Evolutionary conservation across 192 early-diverging fungal genomes (phyloP).

Genomic region (Backusella sp.): DNA sequence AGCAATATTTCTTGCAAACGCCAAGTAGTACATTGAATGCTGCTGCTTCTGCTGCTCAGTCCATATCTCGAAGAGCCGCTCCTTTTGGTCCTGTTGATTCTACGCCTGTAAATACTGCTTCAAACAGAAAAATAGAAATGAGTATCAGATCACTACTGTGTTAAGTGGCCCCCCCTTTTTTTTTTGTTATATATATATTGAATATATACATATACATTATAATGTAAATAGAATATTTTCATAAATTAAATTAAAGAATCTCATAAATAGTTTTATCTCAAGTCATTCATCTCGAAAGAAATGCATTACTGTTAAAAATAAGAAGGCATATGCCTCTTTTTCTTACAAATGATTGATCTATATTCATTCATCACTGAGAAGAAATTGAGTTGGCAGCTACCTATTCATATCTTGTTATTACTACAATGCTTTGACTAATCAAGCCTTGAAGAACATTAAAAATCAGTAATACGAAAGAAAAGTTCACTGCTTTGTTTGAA

Average conservation of each 20-base stretch:
- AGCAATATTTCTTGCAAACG: conserved; percentile 36
- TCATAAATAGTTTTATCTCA: neutral
- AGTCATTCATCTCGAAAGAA: neutral
- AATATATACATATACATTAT: neutral
- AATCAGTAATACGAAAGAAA: conserved; percentile 8
- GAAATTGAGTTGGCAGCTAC: too few relatives aligned
- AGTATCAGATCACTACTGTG: conserved; percentile 30
- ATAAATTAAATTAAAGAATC: conserved; percentile 8
- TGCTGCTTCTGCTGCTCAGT: conserved; percentile 24
- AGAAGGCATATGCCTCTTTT: neutral
- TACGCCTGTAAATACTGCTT: conserved; percentile 1
- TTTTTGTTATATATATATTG: neutral
- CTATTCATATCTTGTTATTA: too few relatives aligned
- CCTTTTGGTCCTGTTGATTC: neutral
- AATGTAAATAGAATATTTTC: conserved; percentile 10
- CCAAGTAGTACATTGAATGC: conserved; percentile 34
- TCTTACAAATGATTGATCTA: too few relatives aligned
- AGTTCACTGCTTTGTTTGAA: conserved; percentile 8
- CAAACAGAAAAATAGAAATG: conserved; percentile 15
- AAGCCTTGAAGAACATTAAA: too few relatives aligned
- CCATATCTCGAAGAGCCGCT: neutral
- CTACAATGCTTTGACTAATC: too few relatives aligned
- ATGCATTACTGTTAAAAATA: neutral
- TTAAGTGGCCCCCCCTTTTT: neutral
- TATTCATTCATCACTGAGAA: too few relatives aligned